Conservation (phyloP, 2,329 filamentous ascomycete species). For the Sclerotinia subarctica region DNA sequence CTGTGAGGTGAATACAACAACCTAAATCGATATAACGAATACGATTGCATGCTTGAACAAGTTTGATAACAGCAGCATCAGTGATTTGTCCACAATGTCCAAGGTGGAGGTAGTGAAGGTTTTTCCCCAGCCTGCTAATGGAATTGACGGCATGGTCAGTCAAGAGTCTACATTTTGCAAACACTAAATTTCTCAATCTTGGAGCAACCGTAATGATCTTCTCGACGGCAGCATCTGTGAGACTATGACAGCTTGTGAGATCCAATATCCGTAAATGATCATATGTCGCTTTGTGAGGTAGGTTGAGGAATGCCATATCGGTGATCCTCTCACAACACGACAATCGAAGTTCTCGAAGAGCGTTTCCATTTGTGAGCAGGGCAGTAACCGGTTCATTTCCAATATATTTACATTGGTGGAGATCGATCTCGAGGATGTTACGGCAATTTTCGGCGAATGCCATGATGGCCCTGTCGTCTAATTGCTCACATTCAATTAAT, state of each 20-base stretch:
- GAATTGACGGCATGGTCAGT: slow-evolving; percentile 85
- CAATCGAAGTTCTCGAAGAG: slow-evolving; percentile 86
- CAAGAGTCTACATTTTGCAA: slow-evolving; percentile 91
- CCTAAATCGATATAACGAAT: slow-evolving; percentile 97
- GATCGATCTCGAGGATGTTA: slow-evolving; percentile 93
- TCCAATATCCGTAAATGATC: slow-evolving; percentile 92
- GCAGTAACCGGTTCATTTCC: slow-evolving; percentile 80
- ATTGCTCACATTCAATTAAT: slow-evolving; percentile 84
- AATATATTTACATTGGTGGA: slow-evolving; percentile 79
- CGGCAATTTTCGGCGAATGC: slow-evolving; percentile 86
- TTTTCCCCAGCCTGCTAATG: slow-evolving; percentile 88
- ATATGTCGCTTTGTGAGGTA: slow-evolving; percentile 67
- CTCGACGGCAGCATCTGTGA: slow-evolving; percentile 84
- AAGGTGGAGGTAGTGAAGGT: slow-evolving; percentile 92
- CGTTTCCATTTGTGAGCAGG: slow-evolving; percentile 72
- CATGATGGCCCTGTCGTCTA: slow-evolving; percentile 77
- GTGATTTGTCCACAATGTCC: slow-evolving; percentile 92
- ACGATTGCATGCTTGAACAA: slow-evolving; percentile 83
- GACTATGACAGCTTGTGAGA: slow-evolving; percentile 78
- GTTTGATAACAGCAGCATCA: slow-evolving; percentile 77
- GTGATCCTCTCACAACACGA: slow-evolving; percentile 82
- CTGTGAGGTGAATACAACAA: slow-evolving; percentile 88
- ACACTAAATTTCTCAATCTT: slow-evolving; percentile 83
- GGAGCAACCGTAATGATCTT: slow-evolving; percentile 85
- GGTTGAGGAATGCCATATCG: slow-evolving; percentile 79